Percentiles rank a stretch among this genome's conserved stretches.
These are phyloP conservation scores for Aspergillus costaricaensis DNA, from an alignment of 2,329 filamentous ascomycete genomes.

Conservation along the genomic window DNA sequence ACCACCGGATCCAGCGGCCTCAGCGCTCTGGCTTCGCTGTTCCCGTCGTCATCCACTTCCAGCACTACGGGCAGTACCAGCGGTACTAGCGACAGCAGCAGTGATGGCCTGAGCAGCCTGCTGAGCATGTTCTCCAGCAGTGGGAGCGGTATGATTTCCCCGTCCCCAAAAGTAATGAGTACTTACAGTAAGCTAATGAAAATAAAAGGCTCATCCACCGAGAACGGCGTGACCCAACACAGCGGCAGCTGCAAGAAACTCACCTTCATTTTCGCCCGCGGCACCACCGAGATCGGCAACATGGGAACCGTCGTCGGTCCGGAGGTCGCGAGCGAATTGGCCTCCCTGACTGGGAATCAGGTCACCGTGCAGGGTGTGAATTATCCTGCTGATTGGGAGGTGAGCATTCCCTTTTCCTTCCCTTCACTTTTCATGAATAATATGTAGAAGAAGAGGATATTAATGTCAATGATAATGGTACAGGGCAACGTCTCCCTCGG, in stretches of 20 bases:
- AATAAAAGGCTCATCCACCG: conserved; percentile 26
- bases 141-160: not conserved
- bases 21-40: conserved; percentile 15
- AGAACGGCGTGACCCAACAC: conserved; percentile 44
- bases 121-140: not conserved
- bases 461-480: not conserved
- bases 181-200: no score
- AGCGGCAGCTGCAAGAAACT: conserved; percentile 43
- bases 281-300: conserved; percentile 46
- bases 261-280: conserved; percentile 49
- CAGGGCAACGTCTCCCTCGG: conserved; percentile 33
- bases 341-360: conserved; percentile 27
- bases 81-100: not conserved
- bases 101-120: not conserved
- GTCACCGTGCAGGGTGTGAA: conserved; percentile 37
- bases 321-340: conserved; percentile 30
- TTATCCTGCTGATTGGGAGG: conserved; percentile 32
- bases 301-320: conserved; percentile 47
- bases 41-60: conserved; percentile 2
- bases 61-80: not conserved
- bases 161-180: no score
- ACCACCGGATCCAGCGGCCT: conserved; percentile 11
- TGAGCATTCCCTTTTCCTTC: conserved; percentile 3
- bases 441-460: no score
- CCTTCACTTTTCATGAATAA: no score